Conservation (phyloP, 345 rosid genomes). For the Acer yangbiense region DNA sequence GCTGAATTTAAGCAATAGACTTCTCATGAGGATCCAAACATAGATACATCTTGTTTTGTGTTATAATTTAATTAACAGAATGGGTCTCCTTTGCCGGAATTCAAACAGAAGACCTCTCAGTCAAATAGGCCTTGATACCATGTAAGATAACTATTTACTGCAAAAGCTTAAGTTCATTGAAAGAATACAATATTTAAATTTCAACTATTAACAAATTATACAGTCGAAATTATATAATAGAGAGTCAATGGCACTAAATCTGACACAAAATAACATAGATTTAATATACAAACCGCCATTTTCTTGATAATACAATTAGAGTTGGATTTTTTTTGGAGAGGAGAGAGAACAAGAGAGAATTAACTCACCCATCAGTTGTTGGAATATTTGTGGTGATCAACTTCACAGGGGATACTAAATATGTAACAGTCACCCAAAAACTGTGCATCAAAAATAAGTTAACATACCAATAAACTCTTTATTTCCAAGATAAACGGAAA, state of each 20-base stretch:
- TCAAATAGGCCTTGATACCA: not conserved
- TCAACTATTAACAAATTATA: not conserved
- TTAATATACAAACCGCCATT: not conserved
- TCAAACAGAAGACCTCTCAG: not conserved
- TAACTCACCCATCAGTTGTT: conserved; percentile 37
- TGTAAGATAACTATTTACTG: not conserved
- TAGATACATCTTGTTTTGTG: not conserved
- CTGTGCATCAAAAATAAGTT: conserved; percentile 22
- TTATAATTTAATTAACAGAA: not conserved
- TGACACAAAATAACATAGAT: not conserved
- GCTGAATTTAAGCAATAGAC: not conserved
- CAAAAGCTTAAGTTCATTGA: not conserved
- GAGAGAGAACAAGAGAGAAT: not conserved
- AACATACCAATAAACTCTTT: conserved; percentile 8
- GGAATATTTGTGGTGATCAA: conserved; percentile 24
- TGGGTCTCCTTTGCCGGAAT: not conserved
- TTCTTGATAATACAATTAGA: not conserved
- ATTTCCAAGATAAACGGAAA: not conserved
- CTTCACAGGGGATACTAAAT: conserved; percentile 25
- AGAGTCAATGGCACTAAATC: not conserved
- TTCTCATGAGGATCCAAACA: not conserved
- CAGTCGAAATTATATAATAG: not conserved
- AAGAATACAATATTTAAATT: not conserved
- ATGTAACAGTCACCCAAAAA: conserved; percentile 31
- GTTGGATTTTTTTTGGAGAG: not conserved